phyloP scores from a whole-genome alignment of 2,329 filamentous ascomycete species.

The Magnaporthiopsis rhizophila region DNA sequence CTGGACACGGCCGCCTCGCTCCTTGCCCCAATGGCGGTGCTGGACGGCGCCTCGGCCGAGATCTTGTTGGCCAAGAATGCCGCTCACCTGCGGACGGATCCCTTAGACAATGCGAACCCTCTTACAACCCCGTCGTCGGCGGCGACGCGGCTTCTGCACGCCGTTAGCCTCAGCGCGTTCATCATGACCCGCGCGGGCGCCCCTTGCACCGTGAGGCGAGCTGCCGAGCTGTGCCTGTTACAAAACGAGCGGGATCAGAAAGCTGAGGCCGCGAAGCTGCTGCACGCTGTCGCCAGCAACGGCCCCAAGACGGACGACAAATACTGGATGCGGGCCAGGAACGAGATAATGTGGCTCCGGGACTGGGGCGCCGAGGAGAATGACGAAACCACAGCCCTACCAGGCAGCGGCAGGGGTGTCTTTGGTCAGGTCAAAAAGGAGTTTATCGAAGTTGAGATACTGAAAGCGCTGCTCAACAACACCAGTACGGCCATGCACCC shows the following conservation, averaged over 20 bases:
- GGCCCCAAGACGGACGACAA: conserved; percentile 52
- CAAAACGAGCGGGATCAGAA: conserved; percentile 58
- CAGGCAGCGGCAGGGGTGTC: conserved; percentile 33
- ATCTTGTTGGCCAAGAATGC: conserved; percentile 33
- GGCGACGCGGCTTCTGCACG: conserved; percentile 52
- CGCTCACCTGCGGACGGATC: conserved; percentile 37
- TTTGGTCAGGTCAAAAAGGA: conserved; percentile 52
- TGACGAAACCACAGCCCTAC: conserved; percentile 11
- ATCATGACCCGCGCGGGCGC: conserved; percentile 44
- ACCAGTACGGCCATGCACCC: conserved; percentile 31
- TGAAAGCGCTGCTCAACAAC: conserved; percentile 58
- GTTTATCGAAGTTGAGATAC: conserved; percentile 60
- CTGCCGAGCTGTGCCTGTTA: conserved; percentile 56
- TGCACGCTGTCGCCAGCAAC: conserved; percentile 42
- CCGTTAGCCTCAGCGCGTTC: conserved; percentile 53
- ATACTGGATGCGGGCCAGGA: conserved; percentile 54
- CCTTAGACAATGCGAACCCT: conserved; percentile 52
- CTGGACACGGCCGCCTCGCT: conserved; percentile 39
- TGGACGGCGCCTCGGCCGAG: conserved; percentile 12
- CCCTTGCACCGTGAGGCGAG: conserved; percentile 42
- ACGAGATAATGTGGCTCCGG: conserved; percentile 64
- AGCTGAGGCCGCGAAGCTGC: conserved; percentile 47
- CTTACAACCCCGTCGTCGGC: conserved; percentile 53
- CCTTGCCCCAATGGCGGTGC: conserved; percentile 30
- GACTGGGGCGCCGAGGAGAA: conserved; percentile 55